Conservation (phyloP, 805 yeast species). For the Yamadazyma takamatsuzukensis region DNA sequence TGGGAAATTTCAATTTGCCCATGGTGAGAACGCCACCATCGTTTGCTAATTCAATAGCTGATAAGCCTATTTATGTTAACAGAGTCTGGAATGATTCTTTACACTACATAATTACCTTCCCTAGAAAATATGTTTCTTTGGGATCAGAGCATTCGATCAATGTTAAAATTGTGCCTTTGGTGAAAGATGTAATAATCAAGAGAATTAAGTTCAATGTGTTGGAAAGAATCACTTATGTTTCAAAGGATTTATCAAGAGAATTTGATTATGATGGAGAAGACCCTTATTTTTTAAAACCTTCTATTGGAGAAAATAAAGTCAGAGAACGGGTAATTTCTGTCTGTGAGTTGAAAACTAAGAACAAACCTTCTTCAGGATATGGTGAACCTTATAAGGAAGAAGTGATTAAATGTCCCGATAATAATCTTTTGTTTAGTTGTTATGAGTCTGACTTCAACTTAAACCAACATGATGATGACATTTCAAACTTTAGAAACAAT, state of each 20-base stretch:
- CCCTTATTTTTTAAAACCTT: slow-evolving; percentile 19
- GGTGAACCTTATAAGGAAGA: slow-evolving; percentile 55
- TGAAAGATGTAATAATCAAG: slow-evolving; percentile 58
- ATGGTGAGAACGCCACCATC: slow-evolving; percentile 55
- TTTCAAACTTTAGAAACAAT: slow-evolving; percentile 5
- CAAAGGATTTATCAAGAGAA: slow-evolving; percentile 45
- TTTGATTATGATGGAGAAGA: slow-evolving; percentile 39
- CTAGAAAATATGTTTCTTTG: slow-evolving; percentile 62
- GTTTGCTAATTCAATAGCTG: slow-evolving; percentile 53
- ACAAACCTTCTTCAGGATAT: slow-evolving; percentile 24
- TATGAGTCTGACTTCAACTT: slow-evolving; percentile 30
- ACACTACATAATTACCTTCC: slow-evolving; percentile 68
- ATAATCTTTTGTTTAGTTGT: slow-evolving; percentile 58
- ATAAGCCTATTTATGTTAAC: slow-evolving; percentile 75
- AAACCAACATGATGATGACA: slow-evolving; percentile 7
- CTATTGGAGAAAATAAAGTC: slow-evolving; percentile 14
- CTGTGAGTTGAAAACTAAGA: slow-evolving; percentile 60
- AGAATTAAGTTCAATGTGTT: slow-evolving; percentile 62
- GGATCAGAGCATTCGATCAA: slow-evolving; percentile 59
- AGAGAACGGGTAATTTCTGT: slow-evolving; percentile 55
- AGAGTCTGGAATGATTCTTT: slow-evolving; percentile 70
- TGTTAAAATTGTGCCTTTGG: slow-evolving; percentile 63
- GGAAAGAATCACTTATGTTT: slow-evolving; percentile 62
- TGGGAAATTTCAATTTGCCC: slow-evolving; percentile 36
- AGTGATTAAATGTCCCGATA: slow-evolving; percentile 53